Evolutionary conservation across 2,329 filamentous ascomycete genomes (phyloP).

Genomic region (Penicillium sp.): DNA sequence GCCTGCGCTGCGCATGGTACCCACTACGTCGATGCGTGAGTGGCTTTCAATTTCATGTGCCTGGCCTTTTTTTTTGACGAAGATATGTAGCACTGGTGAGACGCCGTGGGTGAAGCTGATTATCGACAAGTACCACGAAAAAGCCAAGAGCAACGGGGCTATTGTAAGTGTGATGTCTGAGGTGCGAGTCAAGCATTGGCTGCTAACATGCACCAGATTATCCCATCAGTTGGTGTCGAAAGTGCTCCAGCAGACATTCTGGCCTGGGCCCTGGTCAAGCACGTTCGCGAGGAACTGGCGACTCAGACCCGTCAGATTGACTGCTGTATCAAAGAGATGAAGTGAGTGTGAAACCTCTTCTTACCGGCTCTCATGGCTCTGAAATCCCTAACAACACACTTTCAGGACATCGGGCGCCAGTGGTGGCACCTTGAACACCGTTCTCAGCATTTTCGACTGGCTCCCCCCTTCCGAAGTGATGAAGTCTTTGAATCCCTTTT

Average conservation of each 20-base stretch:
- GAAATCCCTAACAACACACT: slow-evolving; percentile 1
- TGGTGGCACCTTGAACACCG: slow-evolving; percentile 61
- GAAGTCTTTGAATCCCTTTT: slow-evolving; percentile 47
- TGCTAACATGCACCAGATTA: slow-evolving; percentile 39
- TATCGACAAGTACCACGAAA: slow-evolving; percentile 55
- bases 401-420: slow-evolving; percentile 42
- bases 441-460: slow-evolving; percentile 51
- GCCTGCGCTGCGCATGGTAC: slow-evolving; percentile 60
- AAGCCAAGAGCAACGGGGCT: slow-evolving; percentile 54
- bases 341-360: slow-evolving; percentile 38
- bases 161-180: slow-evolving; percentile 42
- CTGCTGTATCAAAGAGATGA: slow-evolving; percentile 49
- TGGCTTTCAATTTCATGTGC: neutral
- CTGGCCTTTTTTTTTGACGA: neutral
- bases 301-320: slow-evolving; percentile 48
- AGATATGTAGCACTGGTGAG: slow-evolving; percentile 50
- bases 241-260: slow-evolving; percentile 55
- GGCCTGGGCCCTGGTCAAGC: slow-evolving; percentile 48
- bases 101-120: slow-evolving; percentile 59
- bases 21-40: slow-evolving; percentile 59
- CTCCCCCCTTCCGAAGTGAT: slow-evolving; percentile 43
- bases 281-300: slow-evolving; percentile 47
- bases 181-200: neutral
- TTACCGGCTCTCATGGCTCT: neutral
- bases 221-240: slow-evolving; percentile 57